Conservation (phyloP, 768 basidiomycete species). For the Cubamyces sp. region DNA sequence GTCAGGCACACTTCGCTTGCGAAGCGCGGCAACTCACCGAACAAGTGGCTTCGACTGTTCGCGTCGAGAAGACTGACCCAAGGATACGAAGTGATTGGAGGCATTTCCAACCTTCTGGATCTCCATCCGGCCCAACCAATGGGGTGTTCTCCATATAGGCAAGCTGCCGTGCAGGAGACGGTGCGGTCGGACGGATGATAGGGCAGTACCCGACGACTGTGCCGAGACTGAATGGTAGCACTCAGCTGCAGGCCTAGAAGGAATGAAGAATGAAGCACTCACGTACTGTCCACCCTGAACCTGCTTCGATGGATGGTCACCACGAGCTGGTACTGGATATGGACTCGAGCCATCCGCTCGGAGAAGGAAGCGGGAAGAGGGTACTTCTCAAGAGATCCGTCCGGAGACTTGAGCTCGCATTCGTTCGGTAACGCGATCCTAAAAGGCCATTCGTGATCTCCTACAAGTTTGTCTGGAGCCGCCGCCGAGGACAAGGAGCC, state of each 20-base stretch:
- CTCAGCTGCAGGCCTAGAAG: conserved; percentile 2
- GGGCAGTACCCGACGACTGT: conserved; percentile 29
- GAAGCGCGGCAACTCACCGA: conserved; percentile 22
- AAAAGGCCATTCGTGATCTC: conserved; percentile 28
- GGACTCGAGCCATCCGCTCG: conserved; percentile 24
- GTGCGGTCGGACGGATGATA: conserved; percentile 24
- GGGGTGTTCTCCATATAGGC: conserved; percentile 31
- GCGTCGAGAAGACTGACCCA: conserved; percentile 30
- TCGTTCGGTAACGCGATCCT: conserved; percentile 24
- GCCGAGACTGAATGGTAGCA: conserved; percentile 19
- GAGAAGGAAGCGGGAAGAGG: conserved; percentile 31
- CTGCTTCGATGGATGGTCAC: conserved; percentile 26
- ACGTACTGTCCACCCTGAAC: conserved; percentile 29
- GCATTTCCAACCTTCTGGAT: conserved; percentile 34
- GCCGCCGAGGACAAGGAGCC: neutral
- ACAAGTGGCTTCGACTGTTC: conserved; percentile 24
- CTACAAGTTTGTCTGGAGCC: conserved; percentile 22
- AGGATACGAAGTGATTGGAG: conserved; percentile 23
- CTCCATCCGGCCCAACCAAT: conserved; percentile 31
- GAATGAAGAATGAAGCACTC: neutral
- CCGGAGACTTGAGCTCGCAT: conserved; percentile 12
- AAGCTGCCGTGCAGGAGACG: conserved; percentile 31
- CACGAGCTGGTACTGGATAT: conserved; percentile 30
- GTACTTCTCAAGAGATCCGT: conserved; percentile 4
- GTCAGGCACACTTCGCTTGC: neutral